Evolutionary conservation across 176 grass and related monocot species (phyloP).

Genomic region (Puya raimondii): DNA sequence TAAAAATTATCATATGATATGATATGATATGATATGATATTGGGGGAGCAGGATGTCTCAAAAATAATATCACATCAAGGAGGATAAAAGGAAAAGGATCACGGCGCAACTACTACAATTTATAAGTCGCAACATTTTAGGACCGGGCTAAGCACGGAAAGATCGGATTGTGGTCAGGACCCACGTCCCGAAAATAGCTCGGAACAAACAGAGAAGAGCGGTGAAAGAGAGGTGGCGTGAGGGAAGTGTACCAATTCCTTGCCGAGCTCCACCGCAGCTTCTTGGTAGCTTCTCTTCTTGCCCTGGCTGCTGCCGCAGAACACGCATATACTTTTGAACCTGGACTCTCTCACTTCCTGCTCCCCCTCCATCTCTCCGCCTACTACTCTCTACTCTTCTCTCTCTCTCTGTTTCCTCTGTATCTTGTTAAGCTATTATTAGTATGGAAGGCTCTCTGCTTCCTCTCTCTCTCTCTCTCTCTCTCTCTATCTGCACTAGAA

Average conservation of each 20-base stretch:
- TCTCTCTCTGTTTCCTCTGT: not conserved
- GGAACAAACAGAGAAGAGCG: too few species aligned
- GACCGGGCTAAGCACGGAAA: not conserved
- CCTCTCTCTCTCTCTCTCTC: not conserved
- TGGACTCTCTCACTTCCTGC: constrained; percentile 45
- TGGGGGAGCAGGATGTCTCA: not conserved
- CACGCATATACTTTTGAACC: constrained; percentile 96
- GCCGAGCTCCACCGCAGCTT: constrained; percentile 87
- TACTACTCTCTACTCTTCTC: not conserved
- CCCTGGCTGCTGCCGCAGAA: constrained; percentile 97
- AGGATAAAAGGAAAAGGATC: not conserved
- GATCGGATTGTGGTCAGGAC: not conserved
- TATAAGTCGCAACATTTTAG: not conserved
- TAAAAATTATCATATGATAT: too few species aligned
- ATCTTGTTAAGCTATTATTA: too few species aligned
- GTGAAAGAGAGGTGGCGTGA: not conserved
- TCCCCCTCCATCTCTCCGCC: not conserved
- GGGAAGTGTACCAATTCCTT: constrained; percentile 61
- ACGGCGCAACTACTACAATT: not conserved
- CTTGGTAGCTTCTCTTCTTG: constrained; percentile 91
- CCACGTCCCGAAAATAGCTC: too few species aligned
- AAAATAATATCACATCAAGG: not conserved
- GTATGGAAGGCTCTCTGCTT: constrained; percentile 9
- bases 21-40: not conserved
- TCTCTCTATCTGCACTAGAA: not conserved